phyloP scores from a whole-genome alignment of 257 asterid genomes.

The Anisodus acutangulus region DNA sequence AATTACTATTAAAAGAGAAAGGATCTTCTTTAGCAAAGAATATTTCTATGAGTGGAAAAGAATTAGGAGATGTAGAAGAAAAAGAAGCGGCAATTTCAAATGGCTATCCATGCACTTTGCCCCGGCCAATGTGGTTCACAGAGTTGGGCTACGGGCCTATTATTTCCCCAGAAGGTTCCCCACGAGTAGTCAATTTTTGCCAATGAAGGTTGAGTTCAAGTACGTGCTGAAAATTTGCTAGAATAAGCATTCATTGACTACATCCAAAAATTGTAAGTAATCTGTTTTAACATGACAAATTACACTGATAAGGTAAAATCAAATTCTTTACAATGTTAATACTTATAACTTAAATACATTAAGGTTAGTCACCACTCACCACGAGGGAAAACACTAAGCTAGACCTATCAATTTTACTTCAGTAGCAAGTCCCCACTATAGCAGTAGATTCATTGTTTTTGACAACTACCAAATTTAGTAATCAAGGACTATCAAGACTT shows the following conservation, averaged over 20 bases:
- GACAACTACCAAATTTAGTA: not conserved
- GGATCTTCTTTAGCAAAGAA: too few species aligned
- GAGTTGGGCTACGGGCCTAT: not conserved
- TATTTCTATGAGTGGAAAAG: too few species aligned
- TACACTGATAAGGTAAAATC: not conserved
- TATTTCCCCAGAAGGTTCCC: not conserved
- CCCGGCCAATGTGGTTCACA: not conserved
- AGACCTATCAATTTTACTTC: not conserved
- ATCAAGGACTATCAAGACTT: constrained; percentile 19
- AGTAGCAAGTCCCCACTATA: not conserved
- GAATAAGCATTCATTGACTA: not conserved
- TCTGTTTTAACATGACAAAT: not conserved
- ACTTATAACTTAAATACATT: not conserved
- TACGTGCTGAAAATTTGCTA: not conserved
- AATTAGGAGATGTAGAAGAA: too few species aligned
- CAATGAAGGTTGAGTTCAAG: not conserved
- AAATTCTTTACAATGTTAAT: not conserved
- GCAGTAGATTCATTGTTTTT: not conserved
- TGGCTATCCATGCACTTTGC: not conserved
- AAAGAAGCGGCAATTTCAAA: too few species aligned
- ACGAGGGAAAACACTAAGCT: not conserved
- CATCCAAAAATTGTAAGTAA: not conserved
- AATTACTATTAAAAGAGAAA: too few species aligned
- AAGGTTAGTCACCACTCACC: not conserved
- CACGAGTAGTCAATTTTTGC: not conserved